Conservation (phyloP, 2,329 filamentous ascomycete species). For the Xylariaceae sp. region DNA sequence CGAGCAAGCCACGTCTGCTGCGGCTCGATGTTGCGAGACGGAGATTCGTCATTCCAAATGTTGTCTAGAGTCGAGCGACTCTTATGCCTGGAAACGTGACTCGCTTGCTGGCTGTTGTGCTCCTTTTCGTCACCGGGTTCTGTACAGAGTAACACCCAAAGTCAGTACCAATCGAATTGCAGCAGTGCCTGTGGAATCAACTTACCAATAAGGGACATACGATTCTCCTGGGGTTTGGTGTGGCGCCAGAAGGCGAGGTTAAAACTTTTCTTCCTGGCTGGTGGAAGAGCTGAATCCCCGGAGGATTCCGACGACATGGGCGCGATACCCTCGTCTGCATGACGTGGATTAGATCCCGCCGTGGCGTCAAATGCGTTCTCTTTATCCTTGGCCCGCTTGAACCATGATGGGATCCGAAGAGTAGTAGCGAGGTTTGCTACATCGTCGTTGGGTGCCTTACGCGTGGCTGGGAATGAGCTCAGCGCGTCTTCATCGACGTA, state of each 20-base stretch:
- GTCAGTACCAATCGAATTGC: constrained; percentile 15
- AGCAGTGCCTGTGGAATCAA: neutral
- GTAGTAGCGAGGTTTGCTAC: constrained; percentile 23
- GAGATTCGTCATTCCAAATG: constrained; percentile 23
- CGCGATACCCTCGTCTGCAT: constrained; percentile 16
- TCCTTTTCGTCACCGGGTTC: constrained; percentile 33
- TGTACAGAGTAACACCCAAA: constrained; percentile 14
- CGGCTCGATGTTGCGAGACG: constrained; percentile 52
- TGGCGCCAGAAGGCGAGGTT: constrained; percentile 53
- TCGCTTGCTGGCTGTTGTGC: constrained; percentile 25
- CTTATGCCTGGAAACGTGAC: constrained; percentile 21
- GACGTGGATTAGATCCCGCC: constrained; percentile 14
- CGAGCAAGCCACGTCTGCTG: constrained; percentile 85
- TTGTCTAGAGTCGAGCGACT: constrained; percentile 17
- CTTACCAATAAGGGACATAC: constrained; percentile 41
- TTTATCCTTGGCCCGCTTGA: constrained; percentile 44
- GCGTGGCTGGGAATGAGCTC: constrained; percentile 16
- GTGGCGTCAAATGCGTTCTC: constrained; percentile 19
- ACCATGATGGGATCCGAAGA: constrained; percentile 49
- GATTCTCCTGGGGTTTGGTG: constrained; percentile 39
- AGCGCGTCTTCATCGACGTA: constrained; percentile 25
- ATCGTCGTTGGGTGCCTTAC: constrained; percentile 19
- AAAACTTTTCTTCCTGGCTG: constrained; percentile 46
- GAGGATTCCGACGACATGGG: constrained; percentile 25
- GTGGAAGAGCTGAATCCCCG: constrained; percentile 13